Percentiles rank a stretch among this genome's conserved stretches.
Evolutionary conservation across 2,329 filamentous ascomycete species (phyloP).

Genomic region (Byssochlamys sp.): DNA sequence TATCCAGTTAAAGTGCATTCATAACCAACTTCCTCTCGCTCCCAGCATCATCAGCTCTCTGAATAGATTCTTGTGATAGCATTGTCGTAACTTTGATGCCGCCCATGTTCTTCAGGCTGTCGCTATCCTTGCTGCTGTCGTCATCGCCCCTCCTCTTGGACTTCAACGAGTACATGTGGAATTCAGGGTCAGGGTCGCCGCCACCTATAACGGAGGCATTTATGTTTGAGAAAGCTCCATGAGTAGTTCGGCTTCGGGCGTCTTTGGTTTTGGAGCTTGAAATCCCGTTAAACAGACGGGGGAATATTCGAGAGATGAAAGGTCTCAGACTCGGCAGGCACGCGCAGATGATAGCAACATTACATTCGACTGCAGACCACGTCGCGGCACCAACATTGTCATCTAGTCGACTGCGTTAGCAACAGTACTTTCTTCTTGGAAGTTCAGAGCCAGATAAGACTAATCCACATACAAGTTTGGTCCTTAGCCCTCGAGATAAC

Average conservation of each 20-base stretch:
- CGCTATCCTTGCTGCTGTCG: neutral
- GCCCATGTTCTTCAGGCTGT: neutral
- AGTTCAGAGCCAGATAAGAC: neutral
- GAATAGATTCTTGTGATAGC: neutral
- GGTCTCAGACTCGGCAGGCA: constrained; percentile 21
- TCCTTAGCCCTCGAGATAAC: constrained; percentile 20
- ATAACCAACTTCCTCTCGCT: neutral
- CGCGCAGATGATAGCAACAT: constrained; percentile 21
- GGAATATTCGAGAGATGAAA: constrained; percentile 19
- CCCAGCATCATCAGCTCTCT: neutral
- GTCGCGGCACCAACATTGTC: constrained; percentile 21
- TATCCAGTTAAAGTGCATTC: neutral
- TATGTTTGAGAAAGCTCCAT: neutral
- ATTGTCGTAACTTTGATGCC: constrained; percentile 1
- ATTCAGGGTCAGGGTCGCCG: neutral
- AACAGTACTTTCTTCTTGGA: neutral
- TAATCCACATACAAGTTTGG: constrained; percentile 17
- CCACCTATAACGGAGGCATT: neutral
- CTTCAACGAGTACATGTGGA: neutral
- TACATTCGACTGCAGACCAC: constrained; percentile 23
- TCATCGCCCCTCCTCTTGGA: neutral
- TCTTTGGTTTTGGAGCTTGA: neutral
- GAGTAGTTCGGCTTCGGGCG: neutral
- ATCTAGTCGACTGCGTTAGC: neutral
- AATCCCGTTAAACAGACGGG: constrained; percentile 4